These are phyloP conservation scores for Colletotrichum trifolii DNA, from an alignment of 2,329 filamentous ascomycete species.

Conservation along the genomic window DNA sequence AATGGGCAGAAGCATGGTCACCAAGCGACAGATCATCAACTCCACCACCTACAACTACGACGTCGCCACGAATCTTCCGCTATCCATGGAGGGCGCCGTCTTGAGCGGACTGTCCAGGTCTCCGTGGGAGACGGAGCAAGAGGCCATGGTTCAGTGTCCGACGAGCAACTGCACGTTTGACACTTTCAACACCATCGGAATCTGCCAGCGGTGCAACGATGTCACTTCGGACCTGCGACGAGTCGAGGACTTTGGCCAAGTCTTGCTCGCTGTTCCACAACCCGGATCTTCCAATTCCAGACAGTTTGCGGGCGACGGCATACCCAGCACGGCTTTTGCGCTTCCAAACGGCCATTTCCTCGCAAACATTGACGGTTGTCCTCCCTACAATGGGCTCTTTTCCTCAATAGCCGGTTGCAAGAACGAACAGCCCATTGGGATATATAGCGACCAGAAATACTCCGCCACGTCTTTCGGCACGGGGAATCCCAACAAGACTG, in stretches of 20 bases:
- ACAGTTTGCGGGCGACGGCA: background rate
- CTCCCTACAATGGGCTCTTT: background rate
- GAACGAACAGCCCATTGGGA: background rate
- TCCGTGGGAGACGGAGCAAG: conserved; percentile 17
- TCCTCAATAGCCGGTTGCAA: background rate
- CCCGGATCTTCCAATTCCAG: background rate
- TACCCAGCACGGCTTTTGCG: background rate
- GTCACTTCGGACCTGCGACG: conserved; percentile 32
- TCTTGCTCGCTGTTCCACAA: background rate
- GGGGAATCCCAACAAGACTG: conserved; percentile 8
- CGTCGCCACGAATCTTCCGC: background rate
- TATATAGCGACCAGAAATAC: background rate
- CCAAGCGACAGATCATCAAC: background rate
- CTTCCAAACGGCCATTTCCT: conserved; percentile 25
- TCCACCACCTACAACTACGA: background rate
- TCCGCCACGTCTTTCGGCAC: conserved; percentile 11
- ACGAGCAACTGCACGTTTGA: conserved; percentile 37
- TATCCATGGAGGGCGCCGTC: conserved; percentile 25
- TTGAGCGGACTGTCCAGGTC: conserved; percentile 21
- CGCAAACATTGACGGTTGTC: conserved; percentile 19
- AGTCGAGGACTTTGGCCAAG: conserved; percentile 8
- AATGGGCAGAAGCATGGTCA: background rate
- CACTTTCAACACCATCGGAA: conserved; percentile 35
- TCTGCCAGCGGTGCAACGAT: conserved; percentile 38
- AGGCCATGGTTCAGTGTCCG: conserved; percentile 31